Evolutionary conservation across 2,329 filamentous ascomycete genomes (phyloP).

Genomic region (Aspergillus sp.): DNA sequence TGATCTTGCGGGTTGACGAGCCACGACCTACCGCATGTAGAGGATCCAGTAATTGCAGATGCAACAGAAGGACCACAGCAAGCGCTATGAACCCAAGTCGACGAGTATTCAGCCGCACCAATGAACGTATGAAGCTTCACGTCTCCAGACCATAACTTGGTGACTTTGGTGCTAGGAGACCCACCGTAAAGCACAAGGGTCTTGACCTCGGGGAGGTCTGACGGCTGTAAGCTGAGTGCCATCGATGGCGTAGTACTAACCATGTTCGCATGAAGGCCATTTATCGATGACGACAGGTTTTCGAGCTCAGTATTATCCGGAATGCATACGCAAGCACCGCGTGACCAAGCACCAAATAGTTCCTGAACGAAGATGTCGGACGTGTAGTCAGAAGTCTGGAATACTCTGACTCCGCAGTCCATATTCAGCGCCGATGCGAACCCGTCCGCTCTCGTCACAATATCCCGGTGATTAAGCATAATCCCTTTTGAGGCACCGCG

Average conservation of each 20-base stretch:
- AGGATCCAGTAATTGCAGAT: constrained; percentile 21
- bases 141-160: constrained; percentile 7
- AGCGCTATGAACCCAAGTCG: constrained; percentile 20
- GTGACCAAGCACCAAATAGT: constrained; percentile 35
- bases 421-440: constrained; percentile 26
- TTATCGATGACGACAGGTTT: constrained; percentile 56
- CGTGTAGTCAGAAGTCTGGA: constrained; percentile 46
- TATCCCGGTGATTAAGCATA: constrained; percentile 35
- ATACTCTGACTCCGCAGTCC: constrained; percentile 22
- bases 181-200: constrained; percentile 25
- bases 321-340: constrained; percentile 49
- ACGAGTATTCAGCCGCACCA: constrained; percentile 26
- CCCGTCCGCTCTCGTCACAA: constrained; percentile 29
- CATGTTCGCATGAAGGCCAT: constrained; percentile 29
- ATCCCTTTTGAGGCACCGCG: constrained; percentile 28
- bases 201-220: constrained; percentile 27
- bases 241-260: constrained; percentile 36
- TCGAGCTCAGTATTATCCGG: constrained; percentile 46
- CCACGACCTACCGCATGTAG: constrained; percentile 30
- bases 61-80: background rate
- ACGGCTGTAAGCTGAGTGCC: constrained; percentile 21
- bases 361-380: constrained; percentile 48
- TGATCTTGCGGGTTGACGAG: constrained; percentile 31
- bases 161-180: constrained; percentile 1
- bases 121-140: constrained; percentile 23